Evolutionary conservation across 2,329 filamentous ascomycete species (phyloP).

Genomic region (Cryphonectria nitschkei): DNA sequence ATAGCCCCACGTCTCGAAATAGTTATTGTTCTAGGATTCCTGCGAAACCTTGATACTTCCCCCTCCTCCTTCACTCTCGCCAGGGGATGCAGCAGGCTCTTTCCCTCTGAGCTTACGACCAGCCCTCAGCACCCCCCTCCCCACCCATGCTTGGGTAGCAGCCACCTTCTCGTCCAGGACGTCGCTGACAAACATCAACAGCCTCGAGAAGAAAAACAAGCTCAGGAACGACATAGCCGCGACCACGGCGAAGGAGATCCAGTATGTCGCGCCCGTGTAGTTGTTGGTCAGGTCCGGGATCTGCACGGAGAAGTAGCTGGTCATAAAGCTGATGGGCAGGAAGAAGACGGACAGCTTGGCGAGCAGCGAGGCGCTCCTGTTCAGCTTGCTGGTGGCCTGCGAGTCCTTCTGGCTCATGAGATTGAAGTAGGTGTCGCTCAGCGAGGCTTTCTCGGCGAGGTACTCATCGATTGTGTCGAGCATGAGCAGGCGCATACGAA

Average conservation of each 20-base stretch:
- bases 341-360: conserved; percentile 78
- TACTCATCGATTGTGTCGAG: conserved; percentile 65
- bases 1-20: not conserved
- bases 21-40: not conserved
- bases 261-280: conserved; percentile 69
- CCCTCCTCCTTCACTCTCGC: not conserved
- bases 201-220: conserved; percentile 56
- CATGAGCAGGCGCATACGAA: conserved; percentile 63
- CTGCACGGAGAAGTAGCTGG: conserved; percentile 72
- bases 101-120: conserved; percentile 8
- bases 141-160: conserved; percentile 18
- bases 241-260: conserved; percentile 68
- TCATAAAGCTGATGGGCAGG: conserved; percentile 75
- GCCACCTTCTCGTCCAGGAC: conserved; percentile 42
- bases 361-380: conserved; percentile 71
- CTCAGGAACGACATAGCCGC: conserved; percentile 61
- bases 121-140: conserved; percentile 14
- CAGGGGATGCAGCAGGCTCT: not conserved
- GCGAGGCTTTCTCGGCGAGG: conserved; percentile 69
- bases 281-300: conserved; percentile 57
- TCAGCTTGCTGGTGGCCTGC: conserved; percentile 71
- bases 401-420: conserved; percentile 77
- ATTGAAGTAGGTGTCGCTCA: conserved; percentile 77
- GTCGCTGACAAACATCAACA: conserved; percentile 52
- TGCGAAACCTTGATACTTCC: not conserved